A percentile compares a stretch with the other conserved stretches of the same genome.
Conservation (phyloP, 352 stramenopile species). For the Pythium plurisporium region DNA sequence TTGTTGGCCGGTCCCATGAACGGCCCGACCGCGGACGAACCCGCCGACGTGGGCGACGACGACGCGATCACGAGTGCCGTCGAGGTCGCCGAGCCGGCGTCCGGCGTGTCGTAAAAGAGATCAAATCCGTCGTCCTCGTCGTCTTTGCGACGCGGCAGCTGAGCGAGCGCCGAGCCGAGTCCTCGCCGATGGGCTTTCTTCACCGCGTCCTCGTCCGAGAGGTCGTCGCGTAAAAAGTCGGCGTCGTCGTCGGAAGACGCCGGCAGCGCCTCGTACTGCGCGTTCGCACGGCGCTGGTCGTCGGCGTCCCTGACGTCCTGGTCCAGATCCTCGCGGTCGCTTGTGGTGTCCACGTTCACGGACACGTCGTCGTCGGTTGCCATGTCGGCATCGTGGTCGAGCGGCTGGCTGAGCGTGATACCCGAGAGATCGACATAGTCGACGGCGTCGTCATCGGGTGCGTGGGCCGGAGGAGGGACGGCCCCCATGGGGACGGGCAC, state of each 20-base stretch:
- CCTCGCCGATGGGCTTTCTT: constrained; percentile 15
- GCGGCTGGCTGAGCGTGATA: constrained; percentile 4
- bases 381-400: constrained; percentile 7
- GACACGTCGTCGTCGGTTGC: constrained; percentile 13
- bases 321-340: constrained; percentile 15
- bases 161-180: constrained; percentile 16
- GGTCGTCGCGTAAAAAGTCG: constrained; percentile 14
- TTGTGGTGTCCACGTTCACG: constrained; percentile 15
- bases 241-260: constrained; percentile 19
- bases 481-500: too few relatives aligned
- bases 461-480: too few relatives aligned
- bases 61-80: constrained; percentile 25
- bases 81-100: neutral
- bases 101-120: constrained; percentile 51
- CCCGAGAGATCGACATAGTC: constrained; percentile 5
- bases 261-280: constrained; percentile 19
- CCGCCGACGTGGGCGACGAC: constrained; percentile 9
- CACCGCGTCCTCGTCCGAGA: constrained; percentile 6
- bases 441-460: too few relatives aligned
- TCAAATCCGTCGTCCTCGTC: constrained; percentile 29
- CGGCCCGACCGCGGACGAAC: constrained; percentile 8
- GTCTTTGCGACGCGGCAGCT: constrained; percentile 17
- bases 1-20: constrained; percentile 12
- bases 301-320: constrained; percentile 16
- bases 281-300: neutral